phyloP scores from a whole-genome alignment of 495 filamentous ascomycete genomes.

The Penicillium coffeae region DNA sequence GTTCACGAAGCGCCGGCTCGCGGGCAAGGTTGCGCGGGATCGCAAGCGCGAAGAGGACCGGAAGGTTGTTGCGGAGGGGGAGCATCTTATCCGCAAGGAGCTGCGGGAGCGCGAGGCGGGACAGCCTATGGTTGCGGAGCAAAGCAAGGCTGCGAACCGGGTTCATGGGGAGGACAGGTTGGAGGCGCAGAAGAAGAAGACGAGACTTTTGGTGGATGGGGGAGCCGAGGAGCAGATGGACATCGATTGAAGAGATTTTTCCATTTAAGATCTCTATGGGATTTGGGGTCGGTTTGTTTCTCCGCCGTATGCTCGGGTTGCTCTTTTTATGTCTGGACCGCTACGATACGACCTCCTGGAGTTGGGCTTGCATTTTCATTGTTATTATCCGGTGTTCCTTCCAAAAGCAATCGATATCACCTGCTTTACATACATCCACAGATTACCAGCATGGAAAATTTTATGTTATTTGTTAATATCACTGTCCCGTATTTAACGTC shows the following conservation, averaged over 20 bases:
- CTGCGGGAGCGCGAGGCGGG: slow-evolving; percentile 44
- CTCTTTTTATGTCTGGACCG: slow-evolving; percentile 21
- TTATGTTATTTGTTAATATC: not conserved
- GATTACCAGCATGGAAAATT: slow-evolving; percentile 11
- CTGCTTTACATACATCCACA: slow-evolving; percentile 22
- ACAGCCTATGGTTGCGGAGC: slow-evolving; percentile 36
- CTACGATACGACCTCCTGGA: slow-evolving; percentile 30
- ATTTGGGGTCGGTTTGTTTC: slow-evolving; percentile 8
- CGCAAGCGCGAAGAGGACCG: slow-evolving; percentile 63
- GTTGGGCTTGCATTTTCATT: slow-evolving; percentile 30
- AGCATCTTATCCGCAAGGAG: slow-evolving; percentile 65
- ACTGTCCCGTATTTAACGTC: too few relatives aligned
- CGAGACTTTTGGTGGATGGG: slow-evolving; percentile 61
- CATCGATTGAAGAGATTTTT: slow-evolving; percentile 51
- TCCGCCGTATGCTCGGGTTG: slow-evolving; percentile 3
- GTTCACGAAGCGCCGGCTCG: slow-evolving; percentile 91
- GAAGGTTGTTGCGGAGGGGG: slow-evolving; percentile 85
- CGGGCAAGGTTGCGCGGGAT: slow-evolving; percentile 79
- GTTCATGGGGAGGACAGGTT: slow-evolving; percentile 49
- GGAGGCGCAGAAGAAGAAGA: slow-evolving; percentile 54
- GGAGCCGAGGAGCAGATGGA: slow-evolving; percentile 68
- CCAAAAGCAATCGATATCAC: slow-evolving; percentile 31
- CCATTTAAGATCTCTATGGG: not conserved
- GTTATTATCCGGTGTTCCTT: slow-evolving; percentile 21
- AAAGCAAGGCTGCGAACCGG: slow-evolving; percentile 33